Conservation (phyloP, 768 basidiomycete genomes). For the Lepiota venenata region DNA sequence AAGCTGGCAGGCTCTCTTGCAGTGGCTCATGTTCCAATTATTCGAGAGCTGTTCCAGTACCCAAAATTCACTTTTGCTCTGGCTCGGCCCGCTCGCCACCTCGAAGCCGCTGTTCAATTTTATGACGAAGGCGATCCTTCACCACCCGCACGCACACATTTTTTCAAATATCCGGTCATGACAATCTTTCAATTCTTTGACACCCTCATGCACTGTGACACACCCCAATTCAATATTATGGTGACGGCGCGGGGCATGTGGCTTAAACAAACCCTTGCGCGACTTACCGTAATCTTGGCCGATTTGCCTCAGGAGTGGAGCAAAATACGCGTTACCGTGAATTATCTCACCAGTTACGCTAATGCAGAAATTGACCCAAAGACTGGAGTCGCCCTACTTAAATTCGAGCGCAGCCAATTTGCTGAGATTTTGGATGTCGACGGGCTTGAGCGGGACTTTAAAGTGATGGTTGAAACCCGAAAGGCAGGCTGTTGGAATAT, state of each 20-base stretch:
- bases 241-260: no score
- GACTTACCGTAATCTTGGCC: conserved; percentile 10
- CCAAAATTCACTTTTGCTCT: no score
- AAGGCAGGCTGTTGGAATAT: conserved; percentile 15
- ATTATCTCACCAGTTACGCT: conserved; percentile 8
- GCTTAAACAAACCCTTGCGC: no score
- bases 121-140: no score
- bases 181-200: not conserved
- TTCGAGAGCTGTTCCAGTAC: conserved; percentile 7
- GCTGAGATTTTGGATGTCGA: not conserved
- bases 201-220: not conserved
- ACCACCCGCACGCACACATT: no score
- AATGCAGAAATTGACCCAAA: conserved; percentile 9
- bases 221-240: not conserved
- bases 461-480: conserved; percentile 8
- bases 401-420: conserved; percentile 5
- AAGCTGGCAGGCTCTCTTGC: conserved; percentile 11
- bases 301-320: conserved; percentile 6
- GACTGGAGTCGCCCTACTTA: conserved; percentile 5
- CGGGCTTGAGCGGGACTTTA: conserved; percentile 9
- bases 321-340: not conserved
- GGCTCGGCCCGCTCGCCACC: no score
- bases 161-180: not conserved
- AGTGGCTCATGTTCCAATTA: conserved; percentile 9
- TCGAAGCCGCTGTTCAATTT: no score